A percentile compares a stretch with the other conserved stretches of the same genome.
These are phyloP conservation scores for Fusarium camptoceras DNA, from an alignment of 2,329 filamentous ascomycete genomes.

Conservation along the genomic window DNA sequence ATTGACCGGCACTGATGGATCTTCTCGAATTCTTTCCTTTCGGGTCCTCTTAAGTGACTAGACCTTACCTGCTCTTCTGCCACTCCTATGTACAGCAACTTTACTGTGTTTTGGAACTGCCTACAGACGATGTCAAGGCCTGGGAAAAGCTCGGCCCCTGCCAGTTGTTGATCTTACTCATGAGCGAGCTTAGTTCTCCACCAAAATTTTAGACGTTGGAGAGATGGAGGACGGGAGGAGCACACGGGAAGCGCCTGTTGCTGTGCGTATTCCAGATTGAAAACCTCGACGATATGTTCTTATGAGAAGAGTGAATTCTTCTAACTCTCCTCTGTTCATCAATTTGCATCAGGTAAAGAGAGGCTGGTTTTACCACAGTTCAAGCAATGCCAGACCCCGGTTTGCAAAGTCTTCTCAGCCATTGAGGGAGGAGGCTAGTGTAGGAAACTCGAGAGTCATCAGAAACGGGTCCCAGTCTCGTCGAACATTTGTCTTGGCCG, in stretches of 20 bases:
- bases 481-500: neutral
- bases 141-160: constrained; percentile 22
- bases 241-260: neutral
- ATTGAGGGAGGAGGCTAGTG: constrained; percentile 19
- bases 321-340: neutral
- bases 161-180: constrained; percentile 30
- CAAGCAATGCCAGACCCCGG: neutral
- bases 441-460: constrained; percentile 3
- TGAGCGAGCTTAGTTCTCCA: constrained; percentile 30
- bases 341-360: neutral
- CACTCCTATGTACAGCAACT: constrained; percentile 14
- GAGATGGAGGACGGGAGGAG: constrained; percentile 10
- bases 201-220: constrained; percentile 30
- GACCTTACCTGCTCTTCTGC: constrained; percentile 10
- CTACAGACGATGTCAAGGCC: neutral
- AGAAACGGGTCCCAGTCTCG: neutral
- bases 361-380: neutral
- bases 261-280: neutral
- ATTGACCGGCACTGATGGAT: constrained; percentile 39
- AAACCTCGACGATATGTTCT: neutral
- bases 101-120: neutral
- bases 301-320: neutral
- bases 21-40: constrained; percentile 17
- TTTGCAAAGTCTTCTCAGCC: neutral
- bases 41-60: constrained; percentile 21